Percentiles rank a stretch among this genome's conserved stretches.
Conservation (phyloP, 106 monocot species). For the Dendrobium huoshanense region DNA sequence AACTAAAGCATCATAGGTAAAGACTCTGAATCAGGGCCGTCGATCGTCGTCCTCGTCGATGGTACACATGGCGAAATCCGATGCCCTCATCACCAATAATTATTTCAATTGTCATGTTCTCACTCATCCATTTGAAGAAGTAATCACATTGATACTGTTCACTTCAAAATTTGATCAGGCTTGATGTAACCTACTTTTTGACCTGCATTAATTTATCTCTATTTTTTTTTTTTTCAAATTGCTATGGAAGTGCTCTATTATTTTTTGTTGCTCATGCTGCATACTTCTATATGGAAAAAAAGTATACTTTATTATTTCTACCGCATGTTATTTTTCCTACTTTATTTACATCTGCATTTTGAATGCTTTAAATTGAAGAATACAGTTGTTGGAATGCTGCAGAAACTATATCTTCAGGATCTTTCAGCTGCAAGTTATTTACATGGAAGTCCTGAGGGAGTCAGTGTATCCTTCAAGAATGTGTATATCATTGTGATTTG, state of each 20-base stretch:
- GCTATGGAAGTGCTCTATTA: neutral
- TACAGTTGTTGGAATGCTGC: constrained; percentile 37
- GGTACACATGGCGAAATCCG: too few species aligned
- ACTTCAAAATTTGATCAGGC: neutral
- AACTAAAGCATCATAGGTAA: too few species aligned
- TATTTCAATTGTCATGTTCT: neutral
- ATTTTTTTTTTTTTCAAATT: neutral
- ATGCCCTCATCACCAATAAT: too few species aligned
- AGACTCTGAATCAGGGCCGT: too few species aligned
- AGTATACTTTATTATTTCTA: neutral
- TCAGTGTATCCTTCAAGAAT: constrained; percentile 70
- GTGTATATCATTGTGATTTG: neutral
- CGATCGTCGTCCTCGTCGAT: too few species aligned
- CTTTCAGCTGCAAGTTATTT: constrained; percentile 83
- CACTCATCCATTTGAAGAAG: neutral
- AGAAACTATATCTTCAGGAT: constrained; percentile 27
- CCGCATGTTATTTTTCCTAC: neutral
- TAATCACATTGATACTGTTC: neutral
- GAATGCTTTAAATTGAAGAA: neutral
- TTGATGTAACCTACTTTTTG: neutral
- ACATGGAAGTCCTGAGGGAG: constrained; percentile 80
- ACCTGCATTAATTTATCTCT: neutral
- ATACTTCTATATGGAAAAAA: neutral
- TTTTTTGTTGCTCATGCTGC: neutral
- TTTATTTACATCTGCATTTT: neutral